Evolutionary conservation across 106 monocot genomes (phyloP).

Genomic region (Allium fistulosum): DNA sequence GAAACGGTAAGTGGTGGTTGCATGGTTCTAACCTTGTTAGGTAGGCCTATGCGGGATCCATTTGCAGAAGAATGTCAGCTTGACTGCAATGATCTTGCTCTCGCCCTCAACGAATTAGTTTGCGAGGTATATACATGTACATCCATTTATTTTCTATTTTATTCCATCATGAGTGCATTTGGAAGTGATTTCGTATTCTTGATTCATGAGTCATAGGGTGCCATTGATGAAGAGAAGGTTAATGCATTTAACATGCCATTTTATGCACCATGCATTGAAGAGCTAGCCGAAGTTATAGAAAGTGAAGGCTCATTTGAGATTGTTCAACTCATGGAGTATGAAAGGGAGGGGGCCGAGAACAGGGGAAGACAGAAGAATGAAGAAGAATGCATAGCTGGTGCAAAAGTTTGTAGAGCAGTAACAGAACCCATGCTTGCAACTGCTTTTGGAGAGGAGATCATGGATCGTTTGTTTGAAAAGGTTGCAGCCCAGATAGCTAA

Average conservation of each 20-base stretch:
- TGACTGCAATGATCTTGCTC: neutral
- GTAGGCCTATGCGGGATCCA: neutral
- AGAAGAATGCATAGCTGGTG: neutral
- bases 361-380: neutral
- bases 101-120: neutral
- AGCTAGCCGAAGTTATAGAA: neutral
- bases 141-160: neutral
- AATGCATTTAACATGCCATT: conserved; percentile 6
- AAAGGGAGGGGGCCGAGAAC: neutral
- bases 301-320: conserved; percentile 10
- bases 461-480: conserved; percentile 8
- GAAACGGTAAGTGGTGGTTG: conserved; percentile 7
- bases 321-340: neutral
- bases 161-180: neutral
- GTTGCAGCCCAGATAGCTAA: neutral
- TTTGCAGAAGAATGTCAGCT: neutral
- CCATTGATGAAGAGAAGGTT: conserved; percentile 1
- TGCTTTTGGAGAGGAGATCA: conserved; percentile 3
- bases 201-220: neutral
- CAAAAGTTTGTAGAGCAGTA: neutral
- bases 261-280: conserved; percentile 5
- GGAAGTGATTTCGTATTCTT: neutral
- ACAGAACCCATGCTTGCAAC: conserved; percentile 4
- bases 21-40: neutral
- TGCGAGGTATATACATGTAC: neutral